Conservation (phyloP, 2,329 filamentous ascomycete species). For the Hypoxylon sp. region DNA sequence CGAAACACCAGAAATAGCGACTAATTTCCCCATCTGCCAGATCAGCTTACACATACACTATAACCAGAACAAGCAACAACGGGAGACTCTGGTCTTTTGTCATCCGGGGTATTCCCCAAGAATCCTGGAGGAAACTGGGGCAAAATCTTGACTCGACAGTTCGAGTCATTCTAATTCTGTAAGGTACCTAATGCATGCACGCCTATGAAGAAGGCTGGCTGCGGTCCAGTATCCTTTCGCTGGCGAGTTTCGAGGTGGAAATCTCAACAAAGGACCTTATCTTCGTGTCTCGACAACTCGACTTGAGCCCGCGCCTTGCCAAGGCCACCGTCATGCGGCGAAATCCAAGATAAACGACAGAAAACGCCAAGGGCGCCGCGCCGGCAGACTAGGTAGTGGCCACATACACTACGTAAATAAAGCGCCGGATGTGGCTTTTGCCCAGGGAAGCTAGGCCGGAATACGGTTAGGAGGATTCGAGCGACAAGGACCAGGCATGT, state of each 20-base stretch:
- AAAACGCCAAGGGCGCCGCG: constrained; percentile 29
- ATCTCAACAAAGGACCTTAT: constrained; percentile 5
- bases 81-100: background rate
- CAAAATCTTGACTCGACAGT: constrained; percentile 36
- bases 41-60: background rate
- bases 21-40: constrained; percentile 1
- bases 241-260: background rate
- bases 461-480: constrained; percentile 16
- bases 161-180: background rate
- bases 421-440: constrained; percentile 33
- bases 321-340: constrained; percentile 25
- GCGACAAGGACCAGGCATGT: constrained; percentile 19
- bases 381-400: constrained; percentile 23
- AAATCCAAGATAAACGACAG: constrained; percentile 9
- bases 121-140: constrained; percentile 20
- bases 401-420: constrained; percentile 25
- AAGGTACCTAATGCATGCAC: background rate
- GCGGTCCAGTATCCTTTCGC: background rate
- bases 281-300: background rate
- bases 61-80: background rate
- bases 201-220: background rate
- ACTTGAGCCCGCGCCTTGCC: constrained; percentile 16
- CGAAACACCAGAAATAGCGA: background rate
- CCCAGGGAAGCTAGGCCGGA: constrained; percentile 25
- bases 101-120: constrained; percentile 19